Percentiles rank a stretch among this genome's conserved stretches.
phyloP scores from a whole-genome alignment of 108 stramenopile genomes.

The Parmales sp. region DNA sequence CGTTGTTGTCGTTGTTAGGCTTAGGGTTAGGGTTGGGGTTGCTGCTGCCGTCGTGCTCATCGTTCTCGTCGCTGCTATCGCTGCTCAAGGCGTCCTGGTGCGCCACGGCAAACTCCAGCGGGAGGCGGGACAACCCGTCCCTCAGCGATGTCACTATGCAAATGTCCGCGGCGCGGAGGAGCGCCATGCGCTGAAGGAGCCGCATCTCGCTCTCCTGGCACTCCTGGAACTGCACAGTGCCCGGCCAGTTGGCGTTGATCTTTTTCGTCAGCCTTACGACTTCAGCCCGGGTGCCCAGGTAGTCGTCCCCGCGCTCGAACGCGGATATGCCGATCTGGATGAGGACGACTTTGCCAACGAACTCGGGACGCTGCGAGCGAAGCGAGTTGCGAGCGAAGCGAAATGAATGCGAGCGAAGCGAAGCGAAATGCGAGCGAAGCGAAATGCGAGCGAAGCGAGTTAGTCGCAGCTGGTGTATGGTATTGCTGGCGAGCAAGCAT shows the following conservation, averaged over 20 bases:
- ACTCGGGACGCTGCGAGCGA: slow-evolving; percentile 5
- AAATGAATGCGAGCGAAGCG: too few relatives aligned
- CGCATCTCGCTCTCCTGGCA: slow-evolving; percentile 22
- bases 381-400: too few relatives aligned
- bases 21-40: too few relatives aligned
- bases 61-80: slow-evolving; percentile 7
- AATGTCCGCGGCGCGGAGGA: slow-evolving; percentile 26
- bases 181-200: slow-evolving; percentile 23
- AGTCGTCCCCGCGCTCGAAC: slow-evolving; percentile 29
- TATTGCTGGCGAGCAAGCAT: too few relatives aligned
- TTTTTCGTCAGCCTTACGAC: not conserved
- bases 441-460: too few relatives aligned
- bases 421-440: too few relatives aligned
- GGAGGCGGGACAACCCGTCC: slow-evolving; percentile 43
- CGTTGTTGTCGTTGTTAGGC: too few relatives aligned
- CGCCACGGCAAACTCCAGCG: slow-evolving; percentile 55
- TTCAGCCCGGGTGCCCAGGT: slow-evolving; percentile 17
- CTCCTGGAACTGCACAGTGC: slow-evolving; percentile 24
- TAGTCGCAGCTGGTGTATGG: too few relatives aligned
- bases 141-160: slow-evolving; percentile 28
- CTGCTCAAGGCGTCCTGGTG: slow-evolving; percentile 13
- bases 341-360: slow-evolving; percentile 12
- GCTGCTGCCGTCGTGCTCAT: not conserved
- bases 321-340: slow-evolving; percentile 28
- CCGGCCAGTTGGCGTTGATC: slow-evolving; percentile 15